Base-by-base conservation (phyloP, 257 asterid species). In the Solanum verrucosum region DNA sequence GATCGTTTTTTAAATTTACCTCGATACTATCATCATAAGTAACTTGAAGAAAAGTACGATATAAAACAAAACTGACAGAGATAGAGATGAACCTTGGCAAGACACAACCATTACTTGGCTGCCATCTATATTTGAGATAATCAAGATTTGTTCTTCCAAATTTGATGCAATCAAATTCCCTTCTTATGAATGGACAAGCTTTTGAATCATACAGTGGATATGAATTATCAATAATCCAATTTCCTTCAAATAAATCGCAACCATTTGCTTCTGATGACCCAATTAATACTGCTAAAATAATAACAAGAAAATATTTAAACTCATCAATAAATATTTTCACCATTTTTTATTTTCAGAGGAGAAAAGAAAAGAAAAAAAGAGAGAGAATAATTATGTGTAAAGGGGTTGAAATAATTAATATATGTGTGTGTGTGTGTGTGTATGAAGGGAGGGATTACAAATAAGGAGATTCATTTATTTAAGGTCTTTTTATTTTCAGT, bases 121-220 rank as follows among this genome's bases (percentile, higher is more conserved):
- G 94, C 98, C 98, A 95, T 90, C 96, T 88, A 40, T 92, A 94
- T 44, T 93, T 92, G n/a, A 94, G 98, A 59, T 91, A 95, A 59
- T 85, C 81, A 65, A 27, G 93, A 86, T 95, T 93, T 0, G 92
- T 87, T 34, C 97, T 91, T 0, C 96, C 98, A 46, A 72, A 95
- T 87, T 92, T 94, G n/a, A 91, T 60, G 91, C 98, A 95, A 74
- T 92, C 91, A 90, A 94, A 95, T 72, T 93, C 95, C 34, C 88
- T 87, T 4, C 98, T 93, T 46, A 95, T 90, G 8, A 88, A 88
- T 4, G 94, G 92, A 79, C 98, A 95, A 60, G 86, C 86, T 1
- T 84, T 68, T 1, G 98, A 93, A 87, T 94, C 88, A 87, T 90
- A 93, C 23, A 95, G 90, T 31, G 98, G 98, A 90, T 93, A 95